A percentile compares a stretch with the other conserved stretches of the same genome.
phyloP scores from a whole-genome alignment of 1,139 yeast genomes.

The Geotrichum citri-aurantii region DNA sequence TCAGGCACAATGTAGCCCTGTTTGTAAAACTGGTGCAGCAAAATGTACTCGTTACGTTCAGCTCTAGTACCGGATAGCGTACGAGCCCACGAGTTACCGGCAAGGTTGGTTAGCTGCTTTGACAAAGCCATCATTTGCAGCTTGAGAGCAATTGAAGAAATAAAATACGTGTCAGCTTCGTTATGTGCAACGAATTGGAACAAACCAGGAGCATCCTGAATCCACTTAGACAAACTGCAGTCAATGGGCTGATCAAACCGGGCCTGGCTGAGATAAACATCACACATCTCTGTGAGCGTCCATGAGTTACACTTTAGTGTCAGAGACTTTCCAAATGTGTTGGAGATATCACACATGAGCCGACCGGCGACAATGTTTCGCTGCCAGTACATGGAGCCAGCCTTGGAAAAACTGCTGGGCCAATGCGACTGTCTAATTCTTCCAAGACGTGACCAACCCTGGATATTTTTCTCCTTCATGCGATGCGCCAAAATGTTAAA shows the following conservation, averaged over 20 bases:
- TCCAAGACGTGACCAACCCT: slow-evolving; percentile 80
- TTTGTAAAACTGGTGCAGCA: slow-evolving; percentile 84
- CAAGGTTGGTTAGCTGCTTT: slow-evolving; percentile 84
- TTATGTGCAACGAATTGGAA: slow-evolving; percentile 69
- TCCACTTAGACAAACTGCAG: slow-evolving; percentile 47
- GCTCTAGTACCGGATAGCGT: slow-evolving; percentile 94
- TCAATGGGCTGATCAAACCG: slow-evolving; percentile 71
- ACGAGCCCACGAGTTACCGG: slow-evolving; percentile 97
- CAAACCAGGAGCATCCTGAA: slow-evolving; percentile 60
- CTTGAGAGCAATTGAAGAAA: slow-evolving; percentile 72
- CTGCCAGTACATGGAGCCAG: slow-evolving; percentile 43
- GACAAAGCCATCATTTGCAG: slow-evolving; percentile 84
- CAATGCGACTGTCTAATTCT: slow-evolving; percentile 62
- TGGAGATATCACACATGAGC: slow-evolving; percentile 84
- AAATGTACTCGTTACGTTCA: slow-evolving; percentile 89
- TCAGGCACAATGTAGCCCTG: slow-evolving; percentile 86
- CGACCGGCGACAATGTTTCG: slow-evolving; percentile 81
- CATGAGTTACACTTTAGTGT: slow-evolving; percentile 93
- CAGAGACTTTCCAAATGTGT: slow-evolving; percentile 90
- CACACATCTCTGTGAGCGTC: slow-evolving; percentile 90
- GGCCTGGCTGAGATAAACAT: slow-evolving; percentile 57
- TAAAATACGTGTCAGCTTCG: slow-evolving; percentile 54
- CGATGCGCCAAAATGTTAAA: slow-evolving; percentile 79
- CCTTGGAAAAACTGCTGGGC: slow-evolving; percentile 65
- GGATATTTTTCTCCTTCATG: slow-evolving; percentile 64